Evolutionary conservation across 2,329 filamentous ascomycete species (phyloP).

Genomic region (Chrysoporthe puriensis): DNA sequence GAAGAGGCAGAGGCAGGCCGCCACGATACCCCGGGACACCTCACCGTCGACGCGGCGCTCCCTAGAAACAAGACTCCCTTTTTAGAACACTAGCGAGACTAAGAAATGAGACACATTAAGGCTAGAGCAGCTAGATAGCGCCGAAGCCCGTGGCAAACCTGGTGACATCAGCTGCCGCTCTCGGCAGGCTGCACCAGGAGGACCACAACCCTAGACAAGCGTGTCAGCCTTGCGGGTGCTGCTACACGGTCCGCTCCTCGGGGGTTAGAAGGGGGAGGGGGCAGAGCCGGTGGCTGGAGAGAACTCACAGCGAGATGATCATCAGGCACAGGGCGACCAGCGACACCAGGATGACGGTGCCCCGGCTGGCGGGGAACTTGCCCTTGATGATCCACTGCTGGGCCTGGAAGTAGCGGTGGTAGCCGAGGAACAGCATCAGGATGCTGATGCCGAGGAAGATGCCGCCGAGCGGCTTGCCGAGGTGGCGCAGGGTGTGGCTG

Average conservation of each 20-base stretch:
- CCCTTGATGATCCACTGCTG: constrained; percentile 80
- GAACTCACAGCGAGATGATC: constrained; percentile 57
- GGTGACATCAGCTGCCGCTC: neutral
- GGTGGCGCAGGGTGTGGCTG: constrained; percentile 55
- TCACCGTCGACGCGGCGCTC: neutral
- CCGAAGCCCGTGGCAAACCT: neutral
- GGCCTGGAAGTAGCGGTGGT: constrained; percentile 76
- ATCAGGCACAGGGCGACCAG: constrained; percentile 67
- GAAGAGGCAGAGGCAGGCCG: too few species aligned
- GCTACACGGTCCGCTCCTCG: too few species aligned
- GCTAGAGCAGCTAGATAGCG: neutral
- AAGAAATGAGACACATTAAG: neutral
- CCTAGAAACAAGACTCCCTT: neutral
- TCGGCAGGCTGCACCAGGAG: constrained; percentile 16
- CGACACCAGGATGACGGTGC: constrained; percentile 72
- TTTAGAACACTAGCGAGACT: too few species aligned
- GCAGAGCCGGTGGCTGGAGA: too few species aligned
- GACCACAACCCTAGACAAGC: constrained; percentile 9
- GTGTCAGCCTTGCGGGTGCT: neutral
- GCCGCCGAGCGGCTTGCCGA: constrained; percentile 76
- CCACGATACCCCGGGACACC: neutral
- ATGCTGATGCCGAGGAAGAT: constrained; percentile 79
- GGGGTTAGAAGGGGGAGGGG: too few species aligned
- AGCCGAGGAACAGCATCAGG: constrained; percentile 74
- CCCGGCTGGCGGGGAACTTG: constrained; percentile 56